These are phyloP conservation scores for Sphagnum contortum DNA, from an alignment of 225 moss, liverwort and hornwort genomes.

Conservation along the genomic window DNA sequence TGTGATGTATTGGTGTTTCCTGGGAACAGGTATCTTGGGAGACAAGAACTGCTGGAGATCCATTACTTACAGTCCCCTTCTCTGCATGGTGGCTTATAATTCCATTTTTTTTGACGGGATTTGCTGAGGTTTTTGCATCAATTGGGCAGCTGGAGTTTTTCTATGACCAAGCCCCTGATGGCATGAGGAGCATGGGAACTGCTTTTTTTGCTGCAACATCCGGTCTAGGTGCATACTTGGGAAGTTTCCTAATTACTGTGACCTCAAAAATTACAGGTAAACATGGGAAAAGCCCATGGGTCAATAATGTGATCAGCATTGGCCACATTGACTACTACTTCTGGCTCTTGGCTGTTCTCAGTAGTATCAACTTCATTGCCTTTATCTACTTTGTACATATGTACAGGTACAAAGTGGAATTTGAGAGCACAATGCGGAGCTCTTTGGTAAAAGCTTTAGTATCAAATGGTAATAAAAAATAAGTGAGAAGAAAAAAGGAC, in stretches of 20 bases:
- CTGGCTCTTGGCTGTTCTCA: slow-evolving; percentile 43
- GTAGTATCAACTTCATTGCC: slow-evolving; percentile 25
- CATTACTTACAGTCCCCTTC: slow-evolving; percentile 19
- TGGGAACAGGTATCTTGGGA: slow-evolving; percentile 36
- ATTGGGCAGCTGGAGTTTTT: slow-evolving; percentile 59
- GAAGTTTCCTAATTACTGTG: slow-evolving; percentile 31
- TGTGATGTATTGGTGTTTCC: background rate
- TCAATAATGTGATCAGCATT: slow-evolving; percentile 24
- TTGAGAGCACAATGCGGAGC: slow-evolving; percentile 26
- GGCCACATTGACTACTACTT: slow-evolving; percentile 51
- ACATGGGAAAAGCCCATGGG: slow-evolving; percentile 26
- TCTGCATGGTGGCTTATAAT: slow-evolving; percentile 55
- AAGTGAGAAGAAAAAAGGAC: too few relatives aligned
- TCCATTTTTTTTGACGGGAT: slow-evolving; percentile 30
- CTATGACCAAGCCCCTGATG: slow-evolving; percentile 54
- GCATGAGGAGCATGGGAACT: slow-evolving; percentile 44
- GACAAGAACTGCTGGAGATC: slow-evolving; percentile 18
- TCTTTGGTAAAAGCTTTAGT: slow-evolving; percentile 3
- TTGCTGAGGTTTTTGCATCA: slow-evolving; percentile 42
- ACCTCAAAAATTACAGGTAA: slow-evolving; percentile 15
- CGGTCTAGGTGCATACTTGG: slow-evolving; percentile 43
- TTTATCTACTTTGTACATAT: slow-evolving; percentile 27
- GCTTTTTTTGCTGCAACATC: slow-evolving; percentile 37
- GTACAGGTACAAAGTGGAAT: slow-evolving; percentile 41
- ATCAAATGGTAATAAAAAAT: background rate